Conservation (phyloP, 1,284 basidiomycete genomes). For the Leccinum insolens region DNA sequence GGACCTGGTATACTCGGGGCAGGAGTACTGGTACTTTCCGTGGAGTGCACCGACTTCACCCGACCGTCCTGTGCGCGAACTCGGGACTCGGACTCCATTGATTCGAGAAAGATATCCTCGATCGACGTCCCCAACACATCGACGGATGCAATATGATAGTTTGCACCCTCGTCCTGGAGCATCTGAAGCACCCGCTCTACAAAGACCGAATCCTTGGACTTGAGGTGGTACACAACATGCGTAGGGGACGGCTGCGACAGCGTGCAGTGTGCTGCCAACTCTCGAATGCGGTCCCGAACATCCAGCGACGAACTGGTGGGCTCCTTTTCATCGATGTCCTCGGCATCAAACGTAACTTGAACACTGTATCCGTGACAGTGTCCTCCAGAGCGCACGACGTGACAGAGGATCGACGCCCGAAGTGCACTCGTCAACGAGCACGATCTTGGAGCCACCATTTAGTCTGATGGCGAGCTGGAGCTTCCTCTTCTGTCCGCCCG, state of each 20-base stretch:
- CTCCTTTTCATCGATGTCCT: conserved; percentile 20
- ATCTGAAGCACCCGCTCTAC: conserved; percentile 61
- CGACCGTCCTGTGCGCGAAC: neutral
- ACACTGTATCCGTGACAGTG: conserved; percentile 74
- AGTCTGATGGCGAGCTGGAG: conserved; percentile 79
- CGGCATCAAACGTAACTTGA: conserved; percentile 48
- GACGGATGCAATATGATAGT: conserved; percentile 51
- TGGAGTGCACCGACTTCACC: conserved; percentile 20
- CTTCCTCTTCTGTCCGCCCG: conserved; percentile 83
- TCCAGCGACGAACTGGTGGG: conserved; percentile 28
- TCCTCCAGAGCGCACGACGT: conserved; percentile 76
- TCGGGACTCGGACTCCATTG: conserved; percentile 56
- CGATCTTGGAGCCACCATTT: conserved; percentile 72
- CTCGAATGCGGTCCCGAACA: conserved; percentile 46
- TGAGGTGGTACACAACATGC: conserved; percentile 55
- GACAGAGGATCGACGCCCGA: conserved; percentile 83
- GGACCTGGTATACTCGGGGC: conserved; percentile 35
- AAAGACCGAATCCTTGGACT: conserved; percentile 53
- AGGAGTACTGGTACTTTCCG: conserved; percentile 2
- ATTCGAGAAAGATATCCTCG: conserved; percentile 77
- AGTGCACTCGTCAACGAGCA: conserved; percentile 79
- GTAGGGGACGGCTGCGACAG: conserved; percentile 42
- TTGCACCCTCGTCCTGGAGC: conserved; percentile 48
- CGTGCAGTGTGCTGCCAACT: conserved; percentile 50
- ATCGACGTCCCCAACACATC: conserved; percentile 75